Evolutionary conservation across 1,139 yeast species (phyloP).

Genomic region (Candida pseudoviswanathii): DNA sequence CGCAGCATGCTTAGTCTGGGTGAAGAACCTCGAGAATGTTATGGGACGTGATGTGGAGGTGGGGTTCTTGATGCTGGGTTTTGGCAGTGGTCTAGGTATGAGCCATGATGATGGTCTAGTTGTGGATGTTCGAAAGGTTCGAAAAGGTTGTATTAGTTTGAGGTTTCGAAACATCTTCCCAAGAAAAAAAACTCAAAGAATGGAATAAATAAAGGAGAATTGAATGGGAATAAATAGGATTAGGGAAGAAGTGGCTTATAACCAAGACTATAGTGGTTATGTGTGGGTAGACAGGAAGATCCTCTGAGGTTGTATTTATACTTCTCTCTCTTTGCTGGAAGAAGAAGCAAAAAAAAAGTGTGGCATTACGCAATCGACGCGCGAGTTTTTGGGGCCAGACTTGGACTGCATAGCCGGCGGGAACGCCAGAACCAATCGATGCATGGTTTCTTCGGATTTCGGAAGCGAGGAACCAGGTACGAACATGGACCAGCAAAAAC

Average conservation of each 20-base stretch:
- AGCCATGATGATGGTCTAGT: not conserved
- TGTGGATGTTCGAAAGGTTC: not conserved
- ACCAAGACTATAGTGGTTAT: constrained; percentile 3
- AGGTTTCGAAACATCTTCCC: constrained; percentile 1
- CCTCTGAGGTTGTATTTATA: not conserved
- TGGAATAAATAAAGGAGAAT: not conserved
- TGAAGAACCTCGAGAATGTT: constrained; percentile 1
- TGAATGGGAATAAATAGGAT: not conserved
- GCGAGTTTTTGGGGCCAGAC: too few relatives aligned
- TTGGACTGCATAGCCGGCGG: too few relatives aligned
- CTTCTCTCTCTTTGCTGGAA: not conserved
- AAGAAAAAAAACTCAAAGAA: not conserved
- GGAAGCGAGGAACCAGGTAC: too few relatives aligned
- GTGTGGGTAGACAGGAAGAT: not conserved
- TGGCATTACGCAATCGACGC: constrained; percentile 5
- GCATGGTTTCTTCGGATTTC: too few relatives aligned
- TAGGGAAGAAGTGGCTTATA: too few relatives aligned
- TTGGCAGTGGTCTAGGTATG: not conserved
- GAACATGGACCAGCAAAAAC: too few relatives aligned
- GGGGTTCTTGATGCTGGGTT: not conserved
- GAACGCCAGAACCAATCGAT: too few relatives aligned
- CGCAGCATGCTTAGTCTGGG: not conserved
- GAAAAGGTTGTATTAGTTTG: constrained; percentile 6
- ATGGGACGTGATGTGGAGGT: not conserved
- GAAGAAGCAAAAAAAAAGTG: constrained; percentile 1